These are phyloP conservation scores for Candida maesae DNA, from an alignment of 805 yeast species.

Conservation along the genomic window DNA sequence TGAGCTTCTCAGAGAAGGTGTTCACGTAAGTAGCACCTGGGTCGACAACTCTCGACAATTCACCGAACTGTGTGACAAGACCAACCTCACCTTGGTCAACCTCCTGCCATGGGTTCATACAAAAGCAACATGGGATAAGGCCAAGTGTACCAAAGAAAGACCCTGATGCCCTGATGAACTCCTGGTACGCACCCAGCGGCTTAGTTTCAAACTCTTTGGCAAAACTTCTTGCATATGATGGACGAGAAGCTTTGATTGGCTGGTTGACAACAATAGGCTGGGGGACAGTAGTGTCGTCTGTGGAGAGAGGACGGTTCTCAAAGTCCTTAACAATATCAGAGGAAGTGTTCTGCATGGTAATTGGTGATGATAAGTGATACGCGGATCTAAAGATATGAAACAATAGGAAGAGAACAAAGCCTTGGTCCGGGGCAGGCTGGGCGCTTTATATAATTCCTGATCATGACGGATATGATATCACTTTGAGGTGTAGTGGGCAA, in stretches of 20 bases:
- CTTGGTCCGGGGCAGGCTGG: too few relatives aligned
- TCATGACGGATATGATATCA: too few relatives aligned
- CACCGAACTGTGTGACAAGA: conserved; percentile 62
- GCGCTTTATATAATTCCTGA: too few relatives aligned
- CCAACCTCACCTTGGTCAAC: conserved; percentile 71
- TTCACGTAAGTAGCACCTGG: conserved; percentile 67
- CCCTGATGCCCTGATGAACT: conserved; percentile 40
- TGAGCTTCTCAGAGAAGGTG: conserved; percentile 56
- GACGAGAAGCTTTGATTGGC: conserved; percentile 3
- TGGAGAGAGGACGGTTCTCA: too few relatives aligned
- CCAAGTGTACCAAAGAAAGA: conserved; percentile 39
- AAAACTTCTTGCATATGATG: conserved; percentile 24
- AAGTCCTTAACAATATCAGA: too few relatives aligned
- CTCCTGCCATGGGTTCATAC: conserved; percentile 53
- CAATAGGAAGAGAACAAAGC: too few relatives aligned
- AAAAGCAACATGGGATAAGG: conserved; percentile 41
- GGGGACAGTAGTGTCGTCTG: not conserved
- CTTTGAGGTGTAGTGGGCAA: too few relatives aligned
- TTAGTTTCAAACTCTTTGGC: conserved; percentile 40
- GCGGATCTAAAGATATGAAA: too few relatives aligned
- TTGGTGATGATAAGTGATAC: too few relatives aligned
- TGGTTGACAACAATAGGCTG: not conserved
- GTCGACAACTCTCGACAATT: conserved; percentile 58
- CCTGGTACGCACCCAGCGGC: conserved; percentile 38
- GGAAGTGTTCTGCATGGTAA: too few relatives aligned